Conservation (phyloP, 2,329 filamentous ascomycete species). For the Colletotrichum sansevieriae region DNA sequence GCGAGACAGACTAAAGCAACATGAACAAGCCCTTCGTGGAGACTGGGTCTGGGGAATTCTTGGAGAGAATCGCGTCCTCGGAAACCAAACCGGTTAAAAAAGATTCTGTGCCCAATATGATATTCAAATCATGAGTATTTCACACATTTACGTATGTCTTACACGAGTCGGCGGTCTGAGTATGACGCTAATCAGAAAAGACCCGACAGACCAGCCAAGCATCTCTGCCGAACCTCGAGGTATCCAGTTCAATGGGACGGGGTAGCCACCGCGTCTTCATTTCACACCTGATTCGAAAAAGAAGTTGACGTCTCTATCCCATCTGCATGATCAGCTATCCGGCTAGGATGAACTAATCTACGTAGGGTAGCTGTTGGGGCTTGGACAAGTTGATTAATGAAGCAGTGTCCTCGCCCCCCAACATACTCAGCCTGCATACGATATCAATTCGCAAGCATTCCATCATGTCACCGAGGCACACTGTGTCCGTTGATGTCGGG, state of each 20-base stretch:
- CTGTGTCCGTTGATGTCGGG: constrained; percentile 14
- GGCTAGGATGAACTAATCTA: constrained; percentile 9
- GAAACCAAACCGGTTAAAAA: no score
- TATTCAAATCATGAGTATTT: constrained; percentile 3
- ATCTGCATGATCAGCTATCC: constrained; percentile 17
- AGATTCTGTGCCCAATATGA: no score
- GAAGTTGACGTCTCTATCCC: constrained; percentile 7
- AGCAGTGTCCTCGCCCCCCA: constrained; percentile 4
- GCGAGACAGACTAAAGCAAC: not conserved
- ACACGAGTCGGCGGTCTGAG: not conserved
- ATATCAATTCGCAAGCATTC: not conserved
- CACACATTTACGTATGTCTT: not conserved
- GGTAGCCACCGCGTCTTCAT: constrained; percentile 7
- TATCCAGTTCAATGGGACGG: not conserved
- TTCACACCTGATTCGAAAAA: not conserved
- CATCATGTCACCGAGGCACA: constrained; percentile 1
- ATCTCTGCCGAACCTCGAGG: not conserved
- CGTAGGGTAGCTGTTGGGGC: constrained; percentile 23
- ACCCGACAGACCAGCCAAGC: constrained; percentile 1
- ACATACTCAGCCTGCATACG: constrained; percentile 8
- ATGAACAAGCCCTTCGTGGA: not conserved
- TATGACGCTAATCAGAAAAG: not conserved
- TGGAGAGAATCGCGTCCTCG: not conserved
- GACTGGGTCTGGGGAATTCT: not conserved
- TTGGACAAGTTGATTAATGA: not conserved